Percentiles rank a stretch among this genome's conserved stretches.
These are phyloP conservation scores for Filosporella fistucella DNA, from an alignment of 495 filamentous ascomycete species.

Conservation along the genomic window DNA sequence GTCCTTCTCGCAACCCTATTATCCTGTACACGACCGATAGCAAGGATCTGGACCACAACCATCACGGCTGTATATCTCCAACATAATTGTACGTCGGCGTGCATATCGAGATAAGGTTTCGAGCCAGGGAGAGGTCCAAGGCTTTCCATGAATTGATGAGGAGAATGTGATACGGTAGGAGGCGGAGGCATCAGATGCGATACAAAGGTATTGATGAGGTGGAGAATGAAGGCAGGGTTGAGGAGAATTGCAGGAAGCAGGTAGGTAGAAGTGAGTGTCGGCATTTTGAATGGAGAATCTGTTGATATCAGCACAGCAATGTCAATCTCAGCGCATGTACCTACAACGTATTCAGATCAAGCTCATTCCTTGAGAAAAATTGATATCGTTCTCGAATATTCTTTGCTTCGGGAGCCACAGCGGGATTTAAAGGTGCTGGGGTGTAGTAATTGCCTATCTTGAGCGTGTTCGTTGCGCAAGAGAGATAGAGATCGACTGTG, in stretches of 20 bases:
- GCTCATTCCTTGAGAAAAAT: too few relatives aligned
- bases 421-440: too few relatives aligned
- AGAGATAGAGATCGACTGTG: too few relatives aligned
- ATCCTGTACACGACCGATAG: slow-evolving; percentile 19
- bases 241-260: slow-evolving; percentile 36
- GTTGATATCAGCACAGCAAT: too few relatives aligned
- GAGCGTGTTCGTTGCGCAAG: too few relatives aligned
- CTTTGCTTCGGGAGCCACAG: too few relatives aligned
- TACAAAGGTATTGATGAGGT: slow-evolving; percentile 34
- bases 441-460: too few relatives aligned
- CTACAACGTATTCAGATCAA: too few relatives aligned
- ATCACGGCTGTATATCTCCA: slow-evolving; percentile 32
- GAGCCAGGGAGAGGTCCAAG: slow-evolving; percentile 26
- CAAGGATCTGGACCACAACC: slow-evolving; percentile 22
- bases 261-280: slow-evolving; percentile 29
- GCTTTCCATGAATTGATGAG: slow-evolving; percentile 24
- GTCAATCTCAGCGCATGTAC: too few relatives aligned
- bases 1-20: slow-evolving; percentile 17
- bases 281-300: slow-evolving; percentile 14
- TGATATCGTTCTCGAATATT: too few relatives aligned
- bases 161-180: slow-evolving; percentile 22
- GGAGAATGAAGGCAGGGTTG: slow-evolving; percentile 37
- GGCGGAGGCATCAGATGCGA: slow-evolving; percentile 28
- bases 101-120: slow-evolving; percentile 29
- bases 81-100: slow-evolving; percentile 30